Evolutionary conservation across 1,284 basidiomycete species (phyloP).

Genomic region (Cutaneotrichosporon daszewskae): DNA sequence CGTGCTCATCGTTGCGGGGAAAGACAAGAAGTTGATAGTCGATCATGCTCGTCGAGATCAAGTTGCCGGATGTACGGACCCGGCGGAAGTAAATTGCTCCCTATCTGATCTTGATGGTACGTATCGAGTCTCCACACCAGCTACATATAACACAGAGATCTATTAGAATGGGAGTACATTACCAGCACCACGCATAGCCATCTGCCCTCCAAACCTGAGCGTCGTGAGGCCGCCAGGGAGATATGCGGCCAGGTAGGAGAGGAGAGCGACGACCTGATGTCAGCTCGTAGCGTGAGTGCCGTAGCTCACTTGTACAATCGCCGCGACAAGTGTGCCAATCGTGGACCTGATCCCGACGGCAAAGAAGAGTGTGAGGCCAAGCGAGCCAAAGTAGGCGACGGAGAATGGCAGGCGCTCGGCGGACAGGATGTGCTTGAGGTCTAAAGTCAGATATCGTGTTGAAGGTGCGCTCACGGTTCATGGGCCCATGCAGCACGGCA

Average conservation of each 20-base stretch:
- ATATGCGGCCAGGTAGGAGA: slow-evolving; percentile 82
- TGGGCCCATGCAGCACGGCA: slow-evolving; percentile 55
- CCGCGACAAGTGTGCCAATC: slow-evolving; percentile 72
- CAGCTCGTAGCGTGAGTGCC: not conserved
- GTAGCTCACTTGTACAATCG: slow-evolving; percentile 61
- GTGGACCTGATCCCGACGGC: slow-evolving; percentile 74
- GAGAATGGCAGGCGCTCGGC: slow-evolving; percentile 85
- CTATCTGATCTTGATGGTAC: not conserved
- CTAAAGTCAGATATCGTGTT: slow-evolving; percentile 36
- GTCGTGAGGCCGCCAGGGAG: slow-evolving; percentile 74
- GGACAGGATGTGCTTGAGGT: slow-evolving; percentile 80
- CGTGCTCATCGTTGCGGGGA: too few relatives aligned
- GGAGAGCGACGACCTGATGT: slow-evolving; percentile 64
- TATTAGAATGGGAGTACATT: slow-evolving; percentile 71
- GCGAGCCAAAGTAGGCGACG: slow-evolving; percentile 68
- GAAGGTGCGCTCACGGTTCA: slow-evolving; percentile 36
- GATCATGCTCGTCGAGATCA: too few relatives aligned
- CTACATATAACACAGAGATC: not conserved
- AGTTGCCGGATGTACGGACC: too few relatives aligned
- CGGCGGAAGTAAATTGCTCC: slow-evolving; percentile 2
- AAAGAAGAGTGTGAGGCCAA: slow-evolving; percentile 81
- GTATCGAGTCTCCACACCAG: slow-evolving; percentile 1
- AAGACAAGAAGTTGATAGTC: too few relatives aligned
- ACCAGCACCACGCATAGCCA: slow-evolving; percentile 73
- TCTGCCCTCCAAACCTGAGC: slow-evolving; percentile 71